A percentile compares a stretch with the other conserved stretches of the same genome.
Conservation (phyloP, 164 flowering plant genomes). For the Houttuynia cordata region DNA sequence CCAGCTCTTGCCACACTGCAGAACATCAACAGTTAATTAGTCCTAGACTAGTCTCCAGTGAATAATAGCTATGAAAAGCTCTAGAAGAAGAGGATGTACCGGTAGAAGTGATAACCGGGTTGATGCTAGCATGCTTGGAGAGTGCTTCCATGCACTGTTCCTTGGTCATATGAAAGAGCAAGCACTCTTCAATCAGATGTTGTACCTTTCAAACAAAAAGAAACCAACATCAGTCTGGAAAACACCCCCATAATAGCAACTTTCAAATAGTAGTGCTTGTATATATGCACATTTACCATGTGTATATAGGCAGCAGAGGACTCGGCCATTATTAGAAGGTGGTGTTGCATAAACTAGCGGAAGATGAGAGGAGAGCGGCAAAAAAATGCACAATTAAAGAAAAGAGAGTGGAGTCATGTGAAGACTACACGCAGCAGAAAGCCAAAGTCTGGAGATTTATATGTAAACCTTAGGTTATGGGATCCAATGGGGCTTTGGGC, state of each 20-base stretch:
- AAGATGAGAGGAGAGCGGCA: background rate
- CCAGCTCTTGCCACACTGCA: slow-evolving; percentile 88
- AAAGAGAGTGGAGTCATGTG: no score
- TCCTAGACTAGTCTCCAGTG: no score
- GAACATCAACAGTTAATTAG: background rate
- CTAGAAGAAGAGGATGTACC: slow-evolving; percentile 20
- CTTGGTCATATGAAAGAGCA: slow-evolving; percentile 60
- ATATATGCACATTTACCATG: background rate
- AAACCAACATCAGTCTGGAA: background rate
- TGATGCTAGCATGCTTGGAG: slow-evolving; percentile 70
- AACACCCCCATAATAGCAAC: background rate
- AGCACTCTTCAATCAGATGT: slow-evolving; percentile 76
- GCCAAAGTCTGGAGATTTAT: no score
- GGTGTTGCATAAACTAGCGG: background rate
- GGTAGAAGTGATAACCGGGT: slow-evolving; percentile 67
- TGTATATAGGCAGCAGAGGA: slow-evolving; percentile 8
- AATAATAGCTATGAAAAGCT: no score
- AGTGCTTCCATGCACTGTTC: slow-evolving; percentile 91
- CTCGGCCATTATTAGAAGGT: background rate
- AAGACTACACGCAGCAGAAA: no score
- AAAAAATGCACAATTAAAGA: background rate
- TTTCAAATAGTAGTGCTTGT: no score
- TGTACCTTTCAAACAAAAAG: slow-evolving; percentile 40
- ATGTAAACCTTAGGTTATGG: no score
- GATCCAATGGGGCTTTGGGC: no score